phyloP scores from a whole-genome alignment of 352 stramenopile species.

The Phytophthora sojae region DNA sequence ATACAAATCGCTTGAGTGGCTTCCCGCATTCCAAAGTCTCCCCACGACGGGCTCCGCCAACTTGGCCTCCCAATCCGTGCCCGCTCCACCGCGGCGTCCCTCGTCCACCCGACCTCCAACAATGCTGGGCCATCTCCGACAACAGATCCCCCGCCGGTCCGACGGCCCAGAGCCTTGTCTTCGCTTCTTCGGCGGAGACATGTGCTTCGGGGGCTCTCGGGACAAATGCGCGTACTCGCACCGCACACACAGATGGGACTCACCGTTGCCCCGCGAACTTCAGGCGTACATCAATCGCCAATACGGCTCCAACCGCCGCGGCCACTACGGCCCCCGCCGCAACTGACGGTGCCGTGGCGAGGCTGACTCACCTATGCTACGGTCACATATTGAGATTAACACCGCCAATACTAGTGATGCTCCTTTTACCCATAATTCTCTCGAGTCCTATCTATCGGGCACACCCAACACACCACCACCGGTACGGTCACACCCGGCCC shows the following conservation, averaged over 20 bases:
- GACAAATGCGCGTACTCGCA: conserved; percentile 8
- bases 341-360: neutral
- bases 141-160: neutral
- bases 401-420: neutral
- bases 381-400: neutral
- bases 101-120: neutral
- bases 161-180: conserved; percentile 10
- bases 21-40: neutral
- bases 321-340: neutral
- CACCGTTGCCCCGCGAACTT: neutral
- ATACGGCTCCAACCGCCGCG: neutral
- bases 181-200: conserved; percentile 6
- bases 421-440: neutral
- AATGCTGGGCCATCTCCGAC: conserved; percentile 6
- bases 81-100: too few species aligned
- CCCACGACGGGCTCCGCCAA: neutral
- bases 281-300: neutral
- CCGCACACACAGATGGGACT: neutral
- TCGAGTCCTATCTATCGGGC: neutral
- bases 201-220: neutral
- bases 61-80: neutral
- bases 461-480: neutral
- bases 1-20: conserved; percentile 1
- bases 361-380: neutral
- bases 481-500: neutral